Evolutionary conservation across 345 rosid species (phyloP).

Genomic region (Corymbia maculata): DNA sequence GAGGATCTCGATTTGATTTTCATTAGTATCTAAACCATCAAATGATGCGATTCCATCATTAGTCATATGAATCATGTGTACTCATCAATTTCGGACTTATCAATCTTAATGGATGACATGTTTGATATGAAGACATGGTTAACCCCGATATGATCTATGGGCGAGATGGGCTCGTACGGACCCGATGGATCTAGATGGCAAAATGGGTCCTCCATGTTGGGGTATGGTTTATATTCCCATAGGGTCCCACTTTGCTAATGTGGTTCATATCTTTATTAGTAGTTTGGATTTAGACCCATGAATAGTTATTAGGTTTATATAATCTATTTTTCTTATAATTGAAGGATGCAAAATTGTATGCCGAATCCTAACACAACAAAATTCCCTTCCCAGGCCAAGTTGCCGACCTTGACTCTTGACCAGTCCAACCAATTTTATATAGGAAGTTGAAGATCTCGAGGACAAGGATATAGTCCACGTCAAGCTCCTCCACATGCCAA

Average conservation of each 20-base stretch:
- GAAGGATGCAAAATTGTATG: too few species aligned
- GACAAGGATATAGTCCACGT: too few species aligned
- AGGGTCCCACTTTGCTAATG: too few species aligned
- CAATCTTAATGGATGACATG: neutral
- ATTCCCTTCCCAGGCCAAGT: neutral
- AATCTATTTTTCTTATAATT: too few species aligned
- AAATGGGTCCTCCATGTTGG: neutral
- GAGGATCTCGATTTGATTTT: neutral
- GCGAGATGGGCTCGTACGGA: neutral
- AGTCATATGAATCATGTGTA: neutral
- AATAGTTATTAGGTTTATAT: too few species aligned
- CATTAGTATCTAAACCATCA: neutral
- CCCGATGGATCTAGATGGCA: neutral
- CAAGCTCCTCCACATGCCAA: neutral
- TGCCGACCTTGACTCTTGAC: neutral
- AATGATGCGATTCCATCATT: neutral
- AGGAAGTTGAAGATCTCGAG: neutral
- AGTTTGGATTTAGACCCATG: too few species aligned
- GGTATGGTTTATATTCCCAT: too few species aligned
- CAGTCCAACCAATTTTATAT: neutral
- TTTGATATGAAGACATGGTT: neutral
- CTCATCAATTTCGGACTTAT: neutral
- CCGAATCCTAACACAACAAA: too few species aligned
- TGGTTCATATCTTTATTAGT: too few species aligned
- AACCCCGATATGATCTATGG: neutral